A percentile compares a stretch with the other conserved stretches of the same genome.
Conservation (phyloP, 1,284 basidiomycete genomes). For the Ustanciosporium gigantosporum region DNA sequence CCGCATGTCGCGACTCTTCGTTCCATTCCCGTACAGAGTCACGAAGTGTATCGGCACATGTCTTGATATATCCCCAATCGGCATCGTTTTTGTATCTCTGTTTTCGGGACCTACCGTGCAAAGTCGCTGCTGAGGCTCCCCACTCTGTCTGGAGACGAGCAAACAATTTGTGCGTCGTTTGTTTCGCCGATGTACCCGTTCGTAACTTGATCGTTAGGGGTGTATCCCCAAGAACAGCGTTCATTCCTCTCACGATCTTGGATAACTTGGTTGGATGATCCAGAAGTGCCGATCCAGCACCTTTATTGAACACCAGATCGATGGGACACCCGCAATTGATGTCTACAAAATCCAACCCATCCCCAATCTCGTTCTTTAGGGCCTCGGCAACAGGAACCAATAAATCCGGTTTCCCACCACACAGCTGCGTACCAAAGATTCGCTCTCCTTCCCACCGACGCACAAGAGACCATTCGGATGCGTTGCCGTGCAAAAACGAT, state of each 20-base stretch:
- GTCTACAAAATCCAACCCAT: conserved; percentile 84
- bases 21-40: conserved; percentile 61
- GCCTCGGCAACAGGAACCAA: conserved; percentile 84
- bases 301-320: conserved; percentile 88
- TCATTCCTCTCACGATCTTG: conserved; percentile 89
- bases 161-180: conserved; percentile 76
- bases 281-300: conserved; percentile 86
- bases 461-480: conserved; percentile 56
- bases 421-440: conserved; percentile 84
- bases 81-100: conserved; percentile 60
- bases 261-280: conserved; percentile 80
- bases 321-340: conserved; percentile 97
- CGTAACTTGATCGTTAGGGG: conserved; percentile 90
- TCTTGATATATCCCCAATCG: conserved; percentile 66
- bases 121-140: conserved; percentile 77
- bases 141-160: conserved; percentile 77
- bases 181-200: conserved; percentile 77
- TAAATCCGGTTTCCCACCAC: conserved; percentile 65
- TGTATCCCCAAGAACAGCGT: conserved; percentile 82
- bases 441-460: conserved; percentile 76
- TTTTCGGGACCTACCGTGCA: conserved; percentile 73
- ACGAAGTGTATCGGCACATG: conserved; percentile 84
- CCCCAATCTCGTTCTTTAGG: conserved; percentile 69
- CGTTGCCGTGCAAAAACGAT: conserved; percentile 49
- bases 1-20: conserved; percentile 41